Evolutionary conservation across 164 flowering plant species (phyloP).

Genomic region (Buxus sempervirens): DNA sequence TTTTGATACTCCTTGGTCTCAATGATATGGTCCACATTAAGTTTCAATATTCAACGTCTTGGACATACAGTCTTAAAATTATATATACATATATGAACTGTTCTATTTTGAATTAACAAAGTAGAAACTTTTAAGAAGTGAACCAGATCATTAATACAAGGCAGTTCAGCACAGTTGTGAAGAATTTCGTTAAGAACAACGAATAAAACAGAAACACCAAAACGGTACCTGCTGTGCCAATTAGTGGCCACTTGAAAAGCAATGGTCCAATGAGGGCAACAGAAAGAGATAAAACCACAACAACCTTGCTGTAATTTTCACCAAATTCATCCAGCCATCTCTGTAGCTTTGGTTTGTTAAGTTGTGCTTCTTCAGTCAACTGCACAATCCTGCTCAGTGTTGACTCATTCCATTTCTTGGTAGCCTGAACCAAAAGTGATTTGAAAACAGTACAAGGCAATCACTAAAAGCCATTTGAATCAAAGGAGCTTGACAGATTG

Average conservation of each 20-base stretch:
- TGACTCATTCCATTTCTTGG: conserved; percentile 90
- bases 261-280: conserved; percentile 90
- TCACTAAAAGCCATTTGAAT: background rate
- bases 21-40: background rate
- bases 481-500: too few relatives aligned
- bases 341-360: conserved; percentile 87
- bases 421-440: conserved; percentile 46
- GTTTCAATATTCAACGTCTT: background rate
- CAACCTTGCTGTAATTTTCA: conserved; percentile 85
- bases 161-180: background rate
- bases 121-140: background rate
- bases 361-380: conserved; percentile 92
- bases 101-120: background rate
- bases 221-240: conserved; percentile 75
- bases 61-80: background rate
- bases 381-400: conserved; percentile 84
- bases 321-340: conserved; percentile 99
- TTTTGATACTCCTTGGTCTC: background rate
- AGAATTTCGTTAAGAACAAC: background rate
- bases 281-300: conserved; percentile 68
- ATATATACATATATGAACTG: too few relatives aligned
- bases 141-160: background rate
- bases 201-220: background rate
- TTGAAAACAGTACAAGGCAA: background rate
- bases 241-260: conserved; percentile 88